These are phyloP conservation scores for Limonium bicolor DNA, from an alignment of 148 eudicot species.

Conservation along the genomic window DNA sequence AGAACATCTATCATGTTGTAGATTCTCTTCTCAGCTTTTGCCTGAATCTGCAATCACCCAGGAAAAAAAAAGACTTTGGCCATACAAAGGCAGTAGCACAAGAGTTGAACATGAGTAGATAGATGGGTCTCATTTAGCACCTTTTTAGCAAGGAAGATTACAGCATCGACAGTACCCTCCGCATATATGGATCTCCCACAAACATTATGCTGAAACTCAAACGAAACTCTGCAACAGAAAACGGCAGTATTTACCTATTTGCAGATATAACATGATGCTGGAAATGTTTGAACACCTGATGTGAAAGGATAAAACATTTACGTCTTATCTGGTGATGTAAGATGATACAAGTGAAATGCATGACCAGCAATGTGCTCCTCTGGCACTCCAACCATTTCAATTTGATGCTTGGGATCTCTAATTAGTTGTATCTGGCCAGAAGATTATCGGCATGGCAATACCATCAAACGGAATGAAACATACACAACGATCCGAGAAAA, in stretches of 20 bases:
- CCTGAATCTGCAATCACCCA: conserved; percentile 32
- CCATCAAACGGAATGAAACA: background rate
- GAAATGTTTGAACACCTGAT: no score
- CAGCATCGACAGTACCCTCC: conserved; percentile 90
- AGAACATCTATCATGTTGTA: conserved; percentile 61
- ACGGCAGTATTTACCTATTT: background rate
- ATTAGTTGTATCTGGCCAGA: conserved; percentile 44
- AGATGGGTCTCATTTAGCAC: no score
- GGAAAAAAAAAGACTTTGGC: no score
- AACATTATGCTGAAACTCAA: conserved; percentile 92
- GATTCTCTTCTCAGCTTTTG: conserved; percentile 57
- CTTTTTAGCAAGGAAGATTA: conserved; percentile 79
- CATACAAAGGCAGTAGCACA: no score
- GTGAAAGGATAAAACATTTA: conserved; percentile 14
- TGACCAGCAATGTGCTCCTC: conserved; percentile 70
- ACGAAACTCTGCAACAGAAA: conserved; percentile 46
- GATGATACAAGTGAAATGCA: conserved; percentile 86
- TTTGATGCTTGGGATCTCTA: conserved; percentile 60
- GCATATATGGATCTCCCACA: conserved; percentile 98
- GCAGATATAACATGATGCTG: no score
- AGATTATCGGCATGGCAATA: background rate
- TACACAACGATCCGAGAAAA: background rate
- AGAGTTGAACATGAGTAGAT: no score
- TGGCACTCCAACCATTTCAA: conserved; percentile 90
- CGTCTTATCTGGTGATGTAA: conserved; percentile 83